Percentiles rank a stretch among this genome's conserved stretches.
phyloP scores from a whole-genome alignment of 805 yeast genomes.

The Debaryomyces maramus region DNA sequence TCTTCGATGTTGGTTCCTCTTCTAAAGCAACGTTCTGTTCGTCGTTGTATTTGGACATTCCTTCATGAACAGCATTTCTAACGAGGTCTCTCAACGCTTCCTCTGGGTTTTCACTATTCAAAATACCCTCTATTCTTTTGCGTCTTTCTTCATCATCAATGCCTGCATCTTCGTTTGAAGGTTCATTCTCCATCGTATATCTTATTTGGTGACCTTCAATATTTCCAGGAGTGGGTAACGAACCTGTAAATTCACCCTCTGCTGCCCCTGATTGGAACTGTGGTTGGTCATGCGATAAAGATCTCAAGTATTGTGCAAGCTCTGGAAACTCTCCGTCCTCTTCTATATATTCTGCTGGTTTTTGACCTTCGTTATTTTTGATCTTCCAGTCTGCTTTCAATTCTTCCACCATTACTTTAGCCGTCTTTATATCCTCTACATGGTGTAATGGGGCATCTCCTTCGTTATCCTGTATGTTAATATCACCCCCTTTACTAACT shows the following conservation, averaged over 20 bases:
- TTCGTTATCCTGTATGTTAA: constrained; percentile 79
- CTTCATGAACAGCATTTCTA: constrained; percentile 61
- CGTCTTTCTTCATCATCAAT: constrained; percentile 57
- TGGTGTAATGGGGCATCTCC: constrained; percentile 97
- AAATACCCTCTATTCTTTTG: constrained; percentile 63
- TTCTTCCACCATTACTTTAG: constrained; percentile 64
- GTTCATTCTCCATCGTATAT: constrained; percentile 51
- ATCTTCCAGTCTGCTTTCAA: constrained; percentile 64
- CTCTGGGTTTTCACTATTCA: constrained; percentile 80
- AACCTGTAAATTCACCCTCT: constrained; percentile 11
- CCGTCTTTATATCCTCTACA: constrained; percentile 69
- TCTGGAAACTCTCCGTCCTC: constrained; percentile 89
- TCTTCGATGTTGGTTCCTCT: constrained; percentile 26
- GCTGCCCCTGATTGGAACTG: constrained; percentile 1
- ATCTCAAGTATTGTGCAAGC: constrained; percentile 59
- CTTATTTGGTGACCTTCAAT: constrained; percentile 54
- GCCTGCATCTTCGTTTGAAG: constrained; percentile 30
- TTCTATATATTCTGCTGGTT: constrained; percentile 69
- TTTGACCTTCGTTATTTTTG: constrained; percentile 72
- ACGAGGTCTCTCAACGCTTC: constrained; percentile 70
- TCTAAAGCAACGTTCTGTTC: constrained; percentile 21
- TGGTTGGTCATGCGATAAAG: constrained; percentile 36
- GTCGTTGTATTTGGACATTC: constrained; percentile 35
- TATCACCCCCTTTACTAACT: constrained; percentile 65
- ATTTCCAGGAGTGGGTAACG: constrained; percentile 38